Evolutionary conservation across 192 early-diverging fungal species (phyloP).

Genomic region (Powellomyces hirtus): DNA sequence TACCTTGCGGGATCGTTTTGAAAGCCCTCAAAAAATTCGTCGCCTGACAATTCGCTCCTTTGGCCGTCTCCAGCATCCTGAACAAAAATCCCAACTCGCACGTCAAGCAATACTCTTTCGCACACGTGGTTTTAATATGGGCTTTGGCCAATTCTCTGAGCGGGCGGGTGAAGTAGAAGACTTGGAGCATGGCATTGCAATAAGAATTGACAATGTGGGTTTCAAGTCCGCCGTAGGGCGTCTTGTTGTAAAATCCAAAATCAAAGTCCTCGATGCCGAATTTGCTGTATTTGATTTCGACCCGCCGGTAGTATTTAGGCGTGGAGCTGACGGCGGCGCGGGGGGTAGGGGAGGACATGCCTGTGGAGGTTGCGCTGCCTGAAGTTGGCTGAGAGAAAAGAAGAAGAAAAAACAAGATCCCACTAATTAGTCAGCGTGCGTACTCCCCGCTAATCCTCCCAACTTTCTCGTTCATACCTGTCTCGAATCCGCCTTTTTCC

Average conservation of each 20-base stretch:
- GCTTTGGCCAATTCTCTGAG: conserved; percentile 67
- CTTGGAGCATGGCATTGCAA: conserved; percentile 86
- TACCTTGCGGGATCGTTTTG: conserved; percentile 79
- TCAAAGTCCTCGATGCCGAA: conserved; percentile 99
- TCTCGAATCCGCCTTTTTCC: conserved; percentile 15
- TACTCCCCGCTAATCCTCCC: not conserved
- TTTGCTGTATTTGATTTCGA: conserved; percentile 86
- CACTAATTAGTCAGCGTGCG: not conserved
- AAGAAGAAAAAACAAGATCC: not conserved
- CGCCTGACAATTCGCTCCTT: conserved; percentile 95
- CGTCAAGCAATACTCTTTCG: conserved; percentile 73
- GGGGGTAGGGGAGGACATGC: not conserved
- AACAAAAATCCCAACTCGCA: conserved; percentile 95
- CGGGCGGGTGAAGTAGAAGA: conserved; percentile 68
- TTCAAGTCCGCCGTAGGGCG: conserved; percentile 83
- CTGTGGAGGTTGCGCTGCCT: not conserved
- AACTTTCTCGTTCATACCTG: too few species aligned
- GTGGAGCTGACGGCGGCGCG: too few species aligned
- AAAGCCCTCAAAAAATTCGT: conserved; percentile 86
- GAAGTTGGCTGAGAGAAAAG: not conserved
- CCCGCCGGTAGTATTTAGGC: conserved; percentile 69
- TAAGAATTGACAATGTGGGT: conserved; percentile 88
- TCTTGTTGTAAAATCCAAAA: conserved; percentile 95
- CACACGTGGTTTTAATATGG: conserved; percentile 67
- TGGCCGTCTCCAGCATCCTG: conserved; percentile 82